phyloP scores from a whole-genome alignment of 2,329 filamentous ascomycete genomes.

The Beauveria pseudobassiana region DNA sequence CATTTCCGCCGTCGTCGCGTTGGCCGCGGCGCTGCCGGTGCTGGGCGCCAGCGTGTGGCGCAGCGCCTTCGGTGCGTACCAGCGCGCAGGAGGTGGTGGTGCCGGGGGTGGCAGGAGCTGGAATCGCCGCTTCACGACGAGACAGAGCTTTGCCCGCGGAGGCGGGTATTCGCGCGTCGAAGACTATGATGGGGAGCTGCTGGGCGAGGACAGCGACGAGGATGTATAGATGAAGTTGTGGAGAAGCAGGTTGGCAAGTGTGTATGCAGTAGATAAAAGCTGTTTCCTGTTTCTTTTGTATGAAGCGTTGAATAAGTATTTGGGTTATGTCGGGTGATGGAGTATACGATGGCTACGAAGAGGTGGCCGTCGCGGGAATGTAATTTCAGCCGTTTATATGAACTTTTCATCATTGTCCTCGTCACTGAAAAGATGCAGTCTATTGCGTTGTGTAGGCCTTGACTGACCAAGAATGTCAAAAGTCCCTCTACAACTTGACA shows the following conservation, averaged over 20 bases:
- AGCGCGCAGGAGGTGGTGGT: constrained; percentile 38
- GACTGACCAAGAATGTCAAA: too few species aligned
- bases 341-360: background rate
- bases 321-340: background rate
- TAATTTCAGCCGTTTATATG: too few species aligned
- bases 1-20: constrained; percentile 55
- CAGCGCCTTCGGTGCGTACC: constrained; percentile 43
- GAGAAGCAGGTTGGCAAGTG: background rate
- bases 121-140: constrained; percentile 71
- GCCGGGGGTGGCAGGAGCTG: constrained; percentile 38
- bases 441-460: too few species aligned
- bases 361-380: background rate
- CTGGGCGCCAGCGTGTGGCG: constrained; percentile 68
- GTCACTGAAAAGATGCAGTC: too few species aligned
- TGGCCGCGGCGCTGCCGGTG: constrained; percentile 59
- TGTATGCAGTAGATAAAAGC: background rate
- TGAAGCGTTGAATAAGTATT: constrained; percentile 9
- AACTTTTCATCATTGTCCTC: too few species aligned
- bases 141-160: constrained; percentile 81
- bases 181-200: constrained; percentile 86
- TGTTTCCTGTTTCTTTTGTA: background rate
- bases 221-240: constrained; percentile 45
- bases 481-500: too few species aligned
- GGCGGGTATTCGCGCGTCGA: constrained; percentile 87
- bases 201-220: constrained; percentile 91